phyloP scores from a whole-genome alignment of 805 yeast species.

The Saccharomycopsis vini region DNA sequence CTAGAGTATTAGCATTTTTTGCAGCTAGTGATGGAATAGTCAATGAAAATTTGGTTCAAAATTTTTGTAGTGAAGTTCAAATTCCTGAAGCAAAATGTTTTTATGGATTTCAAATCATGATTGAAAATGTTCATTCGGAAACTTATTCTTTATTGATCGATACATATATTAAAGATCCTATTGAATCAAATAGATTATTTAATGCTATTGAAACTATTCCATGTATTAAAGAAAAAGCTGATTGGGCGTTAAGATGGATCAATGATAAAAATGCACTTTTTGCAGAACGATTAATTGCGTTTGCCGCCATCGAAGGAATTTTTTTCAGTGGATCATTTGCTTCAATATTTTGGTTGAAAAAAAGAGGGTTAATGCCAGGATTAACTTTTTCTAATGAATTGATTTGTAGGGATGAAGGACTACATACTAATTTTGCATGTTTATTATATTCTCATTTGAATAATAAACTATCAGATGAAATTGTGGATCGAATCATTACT shows the following conservation, averaged over 20 bases:
- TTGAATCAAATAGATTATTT: slow-evolving; percentile 81
- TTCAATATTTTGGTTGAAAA: slow-evolving; percentile 96
- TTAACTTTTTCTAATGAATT: slow-evolving; percentile 94
- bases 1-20: slow-evolving; percentile 91
- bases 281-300: slow-evolving; percentile 93
- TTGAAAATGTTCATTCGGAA: slow-evolving; percentile 98
- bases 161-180: slow-evolving; percentile 90
- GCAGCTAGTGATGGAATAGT: slow-evolving; percentile 99
- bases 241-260: slow-evolving; percentile 98
- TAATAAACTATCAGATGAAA: slow-evolving; percentile 72
- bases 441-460: slow-evolving; percentile 84
- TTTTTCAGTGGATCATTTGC: slow-evolving; percentile 98
- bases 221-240: slow-evolving; percentile 92
- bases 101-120: slow-evolving; percentile 99
- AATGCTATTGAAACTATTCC: slow-evolving; percentile 96
- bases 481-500: slow-evolving; percentile 76
- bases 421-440: slow-evolving; percentile 98
- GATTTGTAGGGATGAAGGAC: slow-evolving; percentile 96
- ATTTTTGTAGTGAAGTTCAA: slow-evolving; percentile 94
- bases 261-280: slow-evolving; percentile 78
- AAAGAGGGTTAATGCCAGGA: slow-evolving; percentile 99
- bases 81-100: slow-evolving; percentile 96
- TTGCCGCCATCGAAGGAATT: slow-evolving; percentile 98
- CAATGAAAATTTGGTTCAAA: slow-evolving; percentile 93
- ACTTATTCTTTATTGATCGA: slow-evolving; percentile 92